Evolutionary conservation across 1,139 yeast genomes (phyloP).

Genomic region (Geotrichum reessii): DNA sequence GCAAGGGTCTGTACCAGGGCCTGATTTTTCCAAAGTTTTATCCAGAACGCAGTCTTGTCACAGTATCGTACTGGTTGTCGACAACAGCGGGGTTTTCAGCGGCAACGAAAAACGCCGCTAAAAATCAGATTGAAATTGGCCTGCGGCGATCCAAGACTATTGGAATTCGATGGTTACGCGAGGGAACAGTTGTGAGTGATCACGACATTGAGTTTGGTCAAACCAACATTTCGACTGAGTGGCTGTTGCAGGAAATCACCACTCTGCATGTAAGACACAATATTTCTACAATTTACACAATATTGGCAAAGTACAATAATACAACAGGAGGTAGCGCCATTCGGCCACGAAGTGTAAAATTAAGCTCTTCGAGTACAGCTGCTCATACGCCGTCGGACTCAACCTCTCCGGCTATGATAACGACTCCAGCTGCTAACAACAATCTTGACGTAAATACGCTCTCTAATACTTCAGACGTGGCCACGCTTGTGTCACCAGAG

Average conservation of each 20-base stretch:
- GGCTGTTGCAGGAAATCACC: slow-evolving; percentile 29
- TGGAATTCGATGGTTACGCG: slow-evolving; percentile 60
- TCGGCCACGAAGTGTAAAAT: background rate
- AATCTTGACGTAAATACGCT: slow-evolving; percentile 4
- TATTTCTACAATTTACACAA: slow-evolving; percentile 25
- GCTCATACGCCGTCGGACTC: slow-evolving; percentile 4
- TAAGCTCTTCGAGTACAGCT: background rate
- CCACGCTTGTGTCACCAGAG: slow-evolving; percentile 20
- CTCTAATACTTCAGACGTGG: slow-evolving; percentile 7
- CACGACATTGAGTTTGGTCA: slow-evolving; percentile 28
- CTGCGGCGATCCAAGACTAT: slow-evolving; percentile 47
- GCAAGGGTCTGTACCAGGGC: slow-evolving; percentile 59
- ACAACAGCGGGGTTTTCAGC: slow-evolving; percentile 19
- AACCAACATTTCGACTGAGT: slow-evolving; percentile 28
- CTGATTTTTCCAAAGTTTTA: slow-evolving; percentile 62
- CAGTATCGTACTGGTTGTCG: slow-evolving; percentile 65
- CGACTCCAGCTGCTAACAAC: slow-evolving; percentile 1
- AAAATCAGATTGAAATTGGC: slow-evolving; percentile 61
- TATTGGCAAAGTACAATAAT: slow-evolving; percentile 19
- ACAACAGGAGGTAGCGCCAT: slow-evolving; percentile 1
- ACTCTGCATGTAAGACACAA: slow-evolving; percentile 30
- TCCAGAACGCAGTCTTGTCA: slow-evolving; percentile 55
- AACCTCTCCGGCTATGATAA: slow-evolving; percentile 2
- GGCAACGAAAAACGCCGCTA: slow-evolving; percentile 37
- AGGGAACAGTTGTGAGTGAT: slow-evolving; percentile 41